Evolutionary conservation across 805 yeast genomes (phyloP).

Genomic region (Sungouiozyma intestinalis): DNA sequence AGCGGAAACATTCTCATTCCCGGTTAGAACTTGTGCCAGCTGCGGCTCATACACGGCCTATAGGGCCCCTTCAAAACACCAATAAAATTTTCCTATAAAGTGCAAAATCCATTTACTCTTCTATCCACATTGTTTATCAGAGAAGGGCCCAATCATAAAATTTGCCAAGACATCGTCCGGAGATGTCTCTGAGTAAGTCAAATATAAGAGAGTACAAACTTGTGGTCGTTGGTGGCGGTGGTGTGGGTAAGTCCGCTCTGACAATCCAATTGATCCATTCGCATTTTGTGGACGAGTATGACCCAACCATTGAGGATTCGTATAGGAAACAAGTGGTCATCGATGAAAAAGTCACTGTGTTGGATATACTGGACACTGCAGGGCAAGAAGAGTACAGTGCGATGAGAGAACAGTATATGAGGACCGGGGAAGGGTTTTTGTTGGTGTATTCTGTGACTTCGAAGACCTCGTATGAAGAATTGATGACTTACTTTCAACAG

Average conservation of each 20-base stretch:
- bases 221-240: constrained; percentile 98
- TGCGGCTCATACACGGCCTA: too few species aligned
- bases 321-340: constrained; percentile 81
- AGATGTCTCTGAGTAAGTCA: constrained; percentile 18
- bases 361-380: constrained; percentile 93
- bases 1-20: too few species aligned
- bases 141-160: too few species aligned
- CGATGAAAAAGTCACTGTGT: constrained; percentile 63
- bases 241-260: constrained; percentile 95
- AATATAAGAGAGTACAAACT: constrained; percentile 70
- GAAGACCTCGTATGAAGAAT: constrained; percentile 73
- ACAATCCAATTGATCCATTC: constrained; percentile 92
- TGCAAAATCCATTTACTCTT: background rate
- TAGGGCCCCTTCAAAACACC: background rate
- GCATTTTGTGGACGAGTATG: constrained; percentile 94
- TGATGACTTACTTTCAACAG: constrained; percentile 70
- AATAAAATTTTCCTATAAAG: background rate
- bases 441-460: constrained; percentile 85
- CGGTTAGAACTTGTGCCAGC: too few species aligned
- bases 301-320: constrained; percentile 93
- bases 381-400: constrained; percentile 97
- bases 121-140: too few species aligned
- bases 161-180: too few species aligned
- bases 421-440: constrained; percentile 90
- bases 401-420: constrained; percentile 88